Base-by-base conservation (phyloP, 2,329 filamentous ascomycete species). In the Ceratocystis albifundus region DNA sequence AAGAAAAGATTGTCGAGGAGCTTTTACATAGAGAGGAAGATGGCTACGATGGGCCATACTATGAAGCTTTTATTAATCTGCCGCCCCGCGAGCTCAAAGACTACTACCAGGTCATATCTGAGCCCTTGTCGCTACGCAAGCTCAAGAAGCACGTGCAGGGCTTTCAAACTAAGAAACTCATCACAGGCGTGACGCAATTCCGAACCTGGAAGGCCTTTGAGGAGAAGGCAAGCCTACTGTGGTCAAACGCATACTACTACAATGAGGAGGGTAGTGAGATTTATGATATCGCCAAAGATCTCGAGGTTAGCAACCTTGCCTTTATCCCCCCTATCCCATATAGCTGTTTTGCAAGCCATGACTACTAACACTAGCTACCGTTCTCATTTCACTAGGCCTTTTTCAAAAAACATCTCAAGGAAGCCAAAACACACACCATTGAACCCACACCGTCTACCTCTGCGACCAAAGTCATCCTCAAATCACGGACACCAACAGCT, bases 191-290 rank as follows among this genome's bases (percentile, higher is more conserved):
- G 3, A 85, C 80, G 62, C 85, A 90, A 61, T 90, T 91, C 75
- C 92, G 90, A 74, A 88, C 79, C 63, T 96, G 92, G 92, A 82
- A 85, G 66, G 82, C 85, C 0, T 90, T 96, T 70, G 90, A 90
- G 73, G 86, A 91, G 65, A 88, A 89, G 72, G 81, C 89, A 12
- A 88, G 86, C 71, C 81, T 89, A 64, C 85, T 96, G 55, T 96
- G 92, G 92, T 82, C 82, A 62, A 96, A 96, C 74, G 90, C 91
- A 0, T 88, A 86, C 72, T 87, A 87, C 68, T 96, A 93, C 78
- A 96, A 96, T 70, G 90, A 96, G 74, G 91, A 96, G 72, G 89
- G 88, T 3, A 96, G 92, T 72, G 88, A 90, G 17, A 92, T 96
- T 64, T 90, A 86, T 69, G 80, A 83, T 25, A 79, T 94, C 68